Base-by-base conservation (phyloP, 2,329 filamentous ascomycete genomes). In the Microdochium trichocladiopsis region DNA sequence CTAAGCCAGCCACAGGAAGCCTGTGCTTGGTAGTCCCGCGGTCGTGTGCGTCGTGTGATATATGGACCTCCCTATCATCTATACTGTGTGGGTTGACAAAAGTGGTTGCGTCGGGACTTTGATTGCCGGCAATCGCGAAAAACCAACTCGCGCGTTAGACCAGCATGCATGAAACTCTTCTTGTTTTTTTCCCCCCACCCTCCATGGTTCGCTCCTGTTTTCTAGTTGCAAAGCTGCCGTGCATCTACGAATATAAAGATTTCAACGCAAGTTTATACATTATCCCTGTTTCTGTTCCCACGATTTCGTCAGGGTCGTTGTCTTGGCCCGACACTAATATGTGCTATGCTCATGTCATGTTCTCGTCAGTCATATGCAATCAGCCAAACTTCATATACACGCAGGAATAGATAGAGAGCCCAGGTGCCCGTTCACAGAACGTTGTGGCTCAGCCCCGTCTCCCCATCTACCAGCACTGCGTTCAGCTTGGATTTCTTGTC, bases 231-330 rank as follows among this genome's bases (percentile, higher is more conserved):
- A 25, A 8, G 22, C 18, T 49, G 47, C 22, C 23, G 18, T 28
- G 47, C 24, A 49, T 49, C 12, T 49, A 16, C 10, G 23, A 28
- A 49, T 49, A 49, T 49, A 49, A 28, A 28, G 28, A n/a, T n/a
- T 49, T 28, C 12, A 21, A 49, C 21, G 25, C 47, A 49, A 49
- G 16, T 49, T 25, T 16, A 25, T 23, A 23, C 18, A 22, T 12
- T 6, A 41, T 16, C 5, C n/a, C 6, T 41, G 11, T 11, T 12
- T 16, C n/a, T 16, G n/a, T 12, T 16, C 11, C 11, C 6, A 9
- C 18, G n/a, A 18, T 18, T 45, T 18, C 14, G 18, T 8, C 33
- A 16, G 5, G 33, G 18, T 4, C 33, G 6, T n/a, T 4, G 6
- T 37, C 5, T n/a, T 37, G 12, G n/a, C n/a, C n/a, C n/a, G n/a